These are phyloP conservation scores for Hymenoscyphus infarciens DNA, from an alignment of 2,329 filamentous ascomycete species.

Conservation along the genomic window DNA sequence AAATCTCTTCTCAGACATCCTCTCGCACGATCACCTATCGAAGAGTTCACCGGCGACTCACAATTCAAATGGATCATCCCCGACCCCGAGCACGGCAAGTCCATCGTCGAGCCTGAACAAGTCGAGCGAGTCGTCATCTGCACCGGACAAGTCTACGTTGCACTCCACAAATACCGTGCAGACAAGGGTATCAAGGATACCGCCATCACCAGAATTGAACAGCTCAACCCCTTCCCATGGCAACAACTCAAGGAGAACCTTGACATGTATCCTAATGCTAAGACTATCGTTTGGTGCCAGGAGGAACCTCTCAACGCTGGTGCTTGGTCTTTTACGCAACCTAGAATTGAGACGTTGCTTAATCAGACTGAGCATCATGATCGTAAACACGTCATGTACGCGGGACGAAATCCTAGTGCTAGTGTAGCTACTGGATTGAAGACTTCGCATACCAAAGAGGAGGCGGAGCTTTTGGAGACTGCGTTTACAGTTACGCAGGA, in stretches of 20 bases:
- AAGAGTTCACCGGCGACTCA: slow-evolving; percentile 86
- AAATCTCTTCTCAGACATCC: slow-evolving; percentile 95
- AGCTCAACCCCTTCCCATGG: slow-evolving; percentile 99
- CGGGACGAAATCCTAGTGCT: slow-evolving; percentile 87
- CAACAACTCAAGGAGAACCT: slow-evolving; percentile 94
- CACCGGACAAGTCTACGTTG: slow-evolving; percentile 88
- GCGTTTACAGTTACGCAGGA: slow-evolving; percentile 64
- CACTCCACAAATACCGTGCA: slow-evolving; percentile 85
- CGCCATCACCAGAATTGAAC: slow-evolving; percentile 92
- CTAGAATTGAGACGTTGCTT: slow-evolving; percentile 91
- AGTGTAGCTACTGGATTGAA: slow-evolving; percentile 94
- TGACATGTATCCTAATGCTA: slow-evolving; percentile 93
- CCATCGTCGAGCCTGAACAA: slow-evolving; percentile 75
- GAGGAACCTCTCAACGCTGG: slow-evolving; percentile 98
- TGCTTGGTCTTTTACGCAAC: slow-evolving; percentile 96
- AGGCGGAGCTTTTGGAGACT: slow-evolving; percentile 72
- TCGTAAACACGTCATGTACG: slow-evolving; percentile 95
- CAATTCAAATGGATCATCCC: slow-evolving; percentile 97
- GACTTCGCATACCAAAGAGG: slow-evolving; percentile 83
- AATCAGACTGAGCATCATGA: slow-evolving; percentile 92
- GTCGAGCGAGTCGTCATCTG: slow-evolving; percentile 94
- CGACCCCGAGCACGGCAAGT: slow-evolving; percentile 77
- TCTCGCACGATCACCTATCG: slow-evolving; percentile 80
- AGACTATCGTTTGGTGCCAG: slow-evolving; percentile 96
- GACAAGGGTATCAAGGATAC: slow-evolving; percentile 84